Evolutionary conservation across 768 basidiomycete genomes (phyloP).

Genomic region (Suillus subaureus): DNA sequence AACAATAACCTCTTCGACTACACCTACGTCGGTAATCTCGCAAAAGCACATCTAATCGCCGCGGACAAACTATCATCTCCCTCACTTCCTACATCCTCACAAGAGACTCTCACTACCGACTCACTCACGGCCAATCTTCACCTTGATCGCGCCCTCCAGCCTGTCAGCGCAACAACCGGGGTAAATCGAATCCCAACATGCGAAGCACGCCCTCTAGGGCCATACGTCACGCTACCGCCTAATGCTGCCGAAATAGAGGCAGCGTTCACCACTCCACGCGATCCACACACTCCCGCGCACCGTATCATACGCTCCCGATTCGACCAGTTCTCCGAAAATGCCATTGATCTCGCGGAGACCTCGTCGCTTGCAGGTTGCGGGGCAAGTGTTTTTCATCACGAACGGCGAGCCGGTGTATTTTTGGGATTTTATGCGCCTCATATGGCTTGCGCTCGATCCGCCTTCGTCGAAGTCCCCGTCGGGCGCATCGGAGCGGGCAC

Average conservation of each 20-base stretch:
- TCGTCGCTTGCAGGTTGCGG: slow-evolving; percentile 81
- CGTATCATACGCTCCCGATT: slow-evolving; percentile 77
- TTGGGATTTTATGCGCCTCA: slow-evolving; percentile 86
- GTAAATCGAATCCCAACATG: slow-evolving; percentile 73
- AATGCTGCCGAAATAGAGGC: slow-evolving; percentile 59
- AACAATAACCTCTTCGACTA: slow-evolving; percentile 95
- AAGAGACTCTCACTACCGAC: slow-evolving; percentile 12
- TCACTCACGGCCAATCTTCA: slow-evolving; percentile 38
- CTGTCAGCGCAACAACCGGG: slow-evolving; percentile 68
- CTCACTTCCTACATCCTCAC: slow-evolving; percentile 44
- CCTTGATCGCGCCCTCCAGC: slow-evolving; percentile 55
- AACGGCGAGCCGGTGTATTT: slow-evolving; percentile 96
- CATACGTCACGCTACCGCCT: slow-evolving; percentile 64
- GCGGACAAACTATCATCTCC: slow-evolving; percentile 78
- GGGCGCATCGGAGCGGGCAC: slow-evolving; percentile 47
- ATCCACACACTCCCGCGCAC: slow-evolving; percentile 39
- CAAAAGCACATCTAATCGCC: slow-evolving; percentile 91
- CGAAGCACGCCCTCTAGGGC: slow-evolving; percentile 79
- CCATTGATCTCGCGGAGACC: slow-evolving; percentile 51
- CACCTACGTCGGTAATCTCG: slow-evolving; percentile 96
- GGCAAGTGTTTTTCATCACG: slow-evolving; percentile 94
- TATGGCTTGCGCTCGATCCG: slow-evolving; percentile 76
- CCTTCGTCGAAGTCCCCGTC: slow-evolving; percentile 32
- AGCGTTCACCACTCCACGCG: slow-evolving; percentile 52
- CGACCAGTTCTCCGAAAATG: slow-evolving; percentile 71